Base-by-base conservation (phyloP, 495 filamentous ascomycete genomes). In the Neurospora discreta region DNA sequence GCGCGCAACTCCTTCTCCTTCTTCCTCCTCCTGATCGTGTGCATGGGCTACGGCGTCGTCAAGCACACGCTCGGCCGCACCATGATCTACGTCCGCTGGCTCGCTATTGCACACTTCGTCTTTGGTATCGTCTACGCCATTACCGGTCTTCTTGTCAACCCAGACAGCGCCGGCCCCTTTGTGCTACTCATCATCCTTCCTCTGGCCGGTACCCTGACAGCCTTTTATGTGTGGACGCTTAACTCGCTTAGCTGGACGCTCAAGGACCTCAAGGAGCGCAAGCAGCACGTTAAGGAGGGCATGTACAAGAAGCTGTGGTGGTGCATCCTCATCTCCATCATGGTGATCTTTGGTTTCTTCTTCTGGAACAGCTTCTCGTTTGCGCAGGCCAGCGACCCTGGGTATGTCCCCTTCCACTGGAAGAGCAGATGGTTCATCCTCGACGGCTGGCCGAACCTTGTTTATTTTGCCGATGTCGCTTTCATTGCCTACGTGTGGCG, bases 231-330 rank as follows among this genome's bases (percentile, higher is more conserved):
- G 73, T 99, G 96, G 95, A 99, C 95, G 18, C 87, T 99, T 77
- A 98, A 97, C 84, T 95, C 94, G 8, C 85, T 99, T 71, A 97
- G 94, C 79, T 82, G 88, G 68, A 99, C 95, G 0, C 95, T 97
- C 86, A 98, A 98, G 82, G 95, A 98, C 77, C 88, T 99, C 8
- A 85, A 92, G 16, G 93, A 95, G 77, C 89, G 95, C 60, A 98
- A 97, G 81, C 95, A 99, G 82, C 92, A 90, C 79, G 90, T 90
- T 71, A 99, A 99, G 80, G 91, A 92, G 26, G 81, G 88, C 79
- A 99, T 99, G 95, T 99, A 98, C 84, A 93, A 92, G 82, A 97
- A 96, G 81, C 90, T 99, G 33, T 99, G 95, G 95, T 99, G 93
- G 93, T 94, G 93, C 80, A 96, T 99, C 73, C 85, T 99, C 18